phyloP scores from a whole-genome alignment of 2,329 filamentous ascomycete genomes.

The Penicillium sp. region DNA sequence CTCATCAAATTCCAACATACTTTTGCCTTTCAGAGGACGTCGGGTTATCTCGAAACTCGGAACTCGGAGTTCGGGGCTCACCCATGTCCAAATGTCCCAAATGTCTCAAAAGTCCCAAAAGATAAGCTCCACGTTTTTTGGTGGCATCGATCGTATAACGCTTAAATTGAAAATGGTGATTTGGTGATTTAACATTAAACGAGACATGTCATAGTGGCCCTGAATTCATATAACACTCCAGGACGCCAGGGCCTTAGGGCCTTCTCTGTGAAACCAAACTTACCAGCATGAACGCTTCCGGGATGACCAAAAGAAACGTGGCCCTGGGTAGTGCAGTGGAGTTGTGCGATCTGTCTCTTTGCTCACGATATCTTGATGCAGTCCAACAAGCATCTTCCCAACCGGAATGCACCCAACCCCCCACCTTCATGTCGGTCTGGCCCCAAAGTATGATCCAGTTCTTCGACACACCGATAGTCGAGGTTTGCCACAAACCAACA shows the following conservation, averaged over 20 bases:
- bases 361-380: not conserved
- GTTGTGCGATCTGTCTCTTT: not conserved
- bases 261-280: not conserved
- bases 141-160: not conserved
- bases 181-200: not conserved
- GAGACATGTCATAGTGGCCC: not conserved
- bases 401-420: not conserved
- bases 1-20: not conserved
- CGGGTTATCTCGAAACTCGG: not conserved
- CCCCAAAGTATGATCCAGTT: not conserved
- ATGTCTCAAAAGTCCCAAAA: not conserved
- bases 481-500: not conserved
- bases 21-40: not conserved
- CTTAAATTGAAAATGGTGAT: not conserved
- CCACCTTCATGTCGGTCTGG: not conserved
- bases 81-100: too few relatives aligned
- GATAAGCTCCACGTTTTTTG: not conserved
- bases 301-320: not conserved
- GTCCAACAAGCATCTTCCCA: not conserved
- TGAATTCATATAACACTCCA: not conserved
- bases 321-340: not conserved
- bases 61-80: conserved; percentile 6
- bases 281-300: not conserved
- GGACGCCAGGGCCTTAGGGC: not conserved
- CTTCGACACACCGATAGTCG: not conserved